phyloP scores from a whole-genome alignment of 306 rosid species.

The Sicyos baderoa region DNA sequence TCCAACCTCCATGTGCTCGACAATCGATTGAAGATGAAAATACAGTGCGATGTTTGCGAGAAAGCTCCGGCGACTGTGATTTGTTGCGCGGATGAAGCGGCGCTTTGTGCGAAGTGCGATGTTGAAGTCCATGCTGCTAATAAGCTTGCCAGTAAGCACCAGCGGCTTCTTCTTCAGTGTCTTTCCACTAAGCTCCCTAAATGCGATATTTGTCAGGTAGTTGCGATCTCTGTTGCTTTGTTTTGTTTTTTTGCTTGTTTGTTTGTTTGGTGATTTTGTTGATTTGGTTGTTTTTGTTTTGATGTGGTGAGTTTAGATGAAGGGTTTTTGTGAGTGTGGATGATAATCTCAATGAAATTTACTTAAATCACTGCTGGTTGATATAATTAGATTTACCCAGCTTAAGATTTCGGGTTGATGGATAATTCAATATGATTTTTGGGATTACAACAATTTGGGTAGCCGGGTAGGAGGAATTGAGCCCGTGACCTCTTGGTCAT shows the following conservation, averaged over 20 bases:
- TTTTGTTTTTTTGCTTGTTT: not conserved
- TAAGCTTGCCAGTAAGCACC: constrained; percentile 96
- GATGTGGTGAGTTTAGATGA: not conserved
- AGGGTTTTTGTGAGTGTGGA: not conserved
- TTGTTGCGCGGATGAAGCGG: constrained; percentile 97
- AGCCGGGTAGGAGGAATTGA: too few species aligned
- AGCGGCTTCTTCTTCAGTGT: constrained; percentile 78
- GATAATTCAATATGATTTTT: too few species aligned
- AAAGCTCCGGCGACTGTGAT: constrained; percentile 85
- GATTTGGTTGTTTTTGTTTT: not conserved
- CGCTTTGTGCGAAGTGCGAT: constrained; percentile 83
- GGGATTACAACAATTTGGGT: too few species aligned
- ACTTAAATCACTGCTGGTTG: not conserved
- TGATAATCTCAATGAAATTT: not conserved
- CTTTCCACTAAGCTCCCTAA: constrained; percentile 77
- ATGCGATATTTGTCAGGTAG: constrained; percentile 93
- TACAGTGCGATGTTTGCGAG: constrained; percentile 98
- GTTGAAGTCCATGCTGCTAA: constrained; percentile 95
- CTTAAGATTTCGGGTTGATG: not conserved
- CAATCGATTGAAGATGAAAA: constrained; percentile 36
- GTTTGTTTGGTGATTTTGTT: not conserved
- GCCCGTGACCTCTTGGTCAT: too few species aligned
- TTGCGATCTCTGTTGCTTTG: not conserved
- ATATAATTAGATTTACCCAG: too few species aligned
- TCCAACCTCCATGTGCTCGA: not conserved